Percentiles rank a stretch among this genome's conserved stretches.
These are phyloP conservation scores for Penium margaritaceum DNA, from an alignment of 139 green algal genomes.

Conservation along the genomic window DNA sequence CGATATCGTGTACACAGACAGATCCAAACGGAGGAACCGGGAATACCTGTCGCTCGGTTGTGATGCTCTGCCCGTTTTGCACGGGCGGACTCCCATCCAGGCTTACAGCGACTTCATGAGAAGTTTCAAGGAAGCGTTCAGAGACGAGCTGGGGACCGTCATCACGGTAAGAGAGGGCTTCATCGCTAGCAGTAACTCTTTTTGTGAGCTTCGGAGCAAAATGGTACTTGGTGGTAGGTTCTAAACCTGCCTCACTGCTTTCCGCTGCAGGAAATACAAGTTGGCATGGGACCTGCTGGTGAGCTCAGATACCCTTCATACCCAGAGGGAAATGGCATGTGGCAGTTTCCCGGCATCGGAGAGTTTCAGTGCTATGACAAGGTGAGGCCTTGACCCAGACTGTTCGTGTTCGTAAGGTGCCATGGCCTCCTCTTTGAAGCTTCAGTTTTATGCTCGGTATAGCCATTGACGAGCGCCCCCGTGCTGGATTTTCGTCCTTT, in stretches of 20 bases:
- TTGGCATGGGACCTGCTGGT: constrained; percentile 88
- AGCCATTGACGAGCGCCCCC: no score
- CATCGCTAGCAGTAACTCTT: no score
- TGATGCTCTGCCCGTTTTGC: constrained; percentile 73
- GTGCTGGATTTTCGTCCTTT: not conserved
- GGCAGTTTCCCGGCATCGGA: constrained; percentile 91
- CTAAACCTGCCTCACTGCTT: no score
- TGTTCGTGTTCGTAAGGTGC: no score
- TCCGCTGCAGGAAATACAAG: constrained; percentile 87
- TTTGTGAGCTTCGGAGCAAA: no score
- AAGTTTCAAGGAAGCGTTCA: constrained; percentile 66
- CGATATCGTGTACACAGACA: constrained; percentile 95
- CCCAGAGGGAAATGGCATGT: constrained; percentile 60
- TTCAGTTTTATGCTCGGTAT: no score
- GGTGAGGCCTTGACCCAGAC: no score
- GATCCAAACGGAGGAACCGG: constrained; percentile 70
- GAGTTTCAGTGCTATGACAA: constrained; percentile 96
- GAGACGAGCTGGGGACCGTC: constrained; percentile 38
- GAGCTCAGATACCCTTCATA: constrained; percentile 97
- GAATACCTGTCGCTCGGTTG: constrained; percentile 91
- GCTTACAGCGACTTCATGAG: constrained; percentile 86
- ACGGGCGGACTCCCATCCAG: constrained; percentile 77
- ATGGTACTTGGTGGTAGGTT: no score
- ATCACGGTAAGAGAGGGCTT: constrained; percentile 45
- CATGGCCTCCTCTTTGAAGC: no score